phyloP scores from a whole-genome alignment of 768 basidiomycete species.

The Cubamyces lactineus region DNA sequence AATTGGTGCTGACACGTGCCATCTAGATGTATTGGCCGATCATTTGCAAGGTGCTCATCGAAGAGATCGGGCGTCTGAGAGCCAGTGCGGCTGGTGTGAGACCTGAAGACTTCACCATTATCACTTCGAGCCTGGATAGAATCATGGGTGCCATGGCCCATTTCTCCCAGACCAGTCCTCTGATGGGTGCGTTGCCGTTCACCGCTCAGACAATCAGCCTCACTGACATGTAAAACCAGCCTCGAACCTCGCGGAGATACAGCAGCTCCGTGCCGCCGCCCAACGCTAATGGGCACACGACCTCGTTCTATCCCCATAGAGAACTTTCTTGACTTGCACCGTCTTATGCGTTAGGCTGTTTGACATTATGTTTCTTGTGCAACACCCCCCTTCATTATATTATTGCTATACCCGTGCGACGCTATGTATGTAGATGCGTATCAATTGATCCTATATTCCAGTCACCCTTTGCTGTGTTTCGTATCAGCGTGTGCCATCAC shows the following conservation, averaged over 20 bases:
- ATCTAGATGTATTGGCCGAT: conserved; percentile 28
- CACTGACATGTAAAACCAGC: not conserved
- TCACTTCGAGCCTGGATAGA: conserved; percentile 24
- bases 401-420: not conserved
- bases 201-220: not conserved
- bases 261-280: conserved; percentile 5
- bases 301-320: too few species aligned
- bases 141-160: conserved; percentile 27
- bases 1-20: not conserved
- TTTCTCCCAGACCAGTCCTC: conserved; percentile 22
- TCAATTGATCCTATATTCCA: not conserved
- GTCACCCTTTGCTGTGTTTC: not conserved
- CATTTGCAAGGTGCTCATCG: conserved; percentile 27
- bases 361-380: not conserved
- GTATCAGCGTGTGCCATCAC: not conserved
- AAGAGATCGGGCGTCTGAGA: conserved; percentile 25
- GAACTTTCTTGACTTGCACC: too few species aligned
- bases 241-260: conserved; percentile 9
- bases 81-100: not conserved
- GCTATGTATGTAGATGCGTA: not conserved
- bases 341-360: not conserved
- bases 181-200: conserved; percentile 30
- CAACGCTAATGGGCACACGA: not conserved
- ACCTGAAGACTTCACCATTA: conserved; percentile 18
- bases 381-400: not conserved